Base-by-base conservation (phyloP, 352 stramenopile species). In the Pythium phragmitis region DNA sequence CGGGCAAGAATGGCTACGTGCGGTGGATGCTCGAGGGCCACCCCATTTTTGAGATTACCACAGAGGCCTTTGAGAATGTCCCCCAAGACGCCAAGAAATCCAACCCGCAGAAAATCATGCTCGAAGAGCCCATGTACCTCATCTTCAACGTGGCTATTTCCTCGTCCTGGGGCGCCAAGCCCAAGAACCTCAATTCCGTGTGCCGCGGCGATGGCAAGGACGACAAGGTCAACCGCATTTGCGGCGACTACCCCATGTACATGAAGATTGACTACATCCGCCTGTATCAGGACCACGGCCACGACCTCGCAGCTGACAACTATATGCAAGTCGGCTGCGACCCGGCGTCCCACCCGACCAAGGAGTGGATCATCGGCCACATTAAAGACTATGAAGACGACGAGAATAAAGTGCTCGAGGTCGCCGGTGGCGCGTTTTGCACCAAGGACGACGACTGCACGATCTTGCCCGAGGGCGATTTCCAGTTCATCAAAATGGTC, bases 61-160 rank as follows among this genome's bases (percentile, higher is more conserved):
- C 87, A 0, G 56, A 78, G 7, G 78, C 76, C 19, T 68, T 97
- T 21, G 52, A 60, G 11, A 77, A 75, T 37, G 70, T 73, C 2
- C 77, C 80, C 8, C 82, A 92, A 50, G 76, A 92, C 39, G 50
- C 47, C 1, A 47, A 57, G 0, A 73, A 85, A 51, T 79, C 50
- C 63, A 96, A 76, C 87, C 90, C 81, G 60, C 84, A 74, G 73
- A 96, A 80, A 71, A 88, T 89, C 63, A 98, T 99, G 80, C 83
- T 98, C 23, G 82, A 96, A 30, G 96, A 99, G 68, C 95, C 96
- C 0, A 91, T 97, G 79, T 98, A 98, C 64, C 67, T 98, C 59
- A 87, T 99, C 53, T 85, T 98, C 57, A 99, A 98, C 75, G 97
- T 97, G 21, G 96, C 96, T 7, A 77, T 99, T 52, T 98, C 91